These are phyloP conservation scores for Mycena albidolilacea DNA, from an alignment of 768 basidiomycete genomes.

Conservation along the genomic window DNA sequence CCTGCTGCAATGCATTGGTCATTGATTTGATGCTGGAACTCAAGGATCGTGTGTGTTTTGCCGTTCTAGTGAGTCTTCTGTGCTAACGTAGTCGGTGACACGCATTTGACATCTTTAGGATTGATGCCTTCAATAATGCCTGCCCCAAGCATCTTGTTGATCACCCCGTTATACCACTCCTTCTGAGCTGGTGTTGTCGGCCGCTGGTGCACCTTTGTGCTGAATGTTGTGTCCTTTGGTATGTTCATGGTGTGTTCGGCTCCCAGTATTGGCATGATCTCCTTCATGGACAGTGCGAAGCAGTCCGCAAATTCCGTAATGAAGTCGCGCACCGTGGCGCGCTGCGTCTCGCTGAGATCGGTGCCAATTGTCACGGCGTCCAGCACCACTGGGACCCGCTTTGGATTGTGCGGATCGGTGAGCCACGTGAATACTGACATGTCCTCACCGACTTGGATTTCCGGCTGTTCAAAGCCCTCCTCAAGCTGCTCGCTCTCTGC, in stretches of 20 bases:
- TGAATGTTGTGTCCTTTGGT: conserved; percentile 45
- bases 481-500: too few species aligned
- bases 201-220: conserved; percentile 48
- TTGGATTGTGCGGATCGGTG: conserved; percentile 8
- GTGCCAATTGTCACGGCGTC: neutral
- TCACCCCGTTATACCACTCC: conserved; percentile 46
- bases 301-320: conserved; percentile 53
- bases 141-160: conserved; percentile 54
- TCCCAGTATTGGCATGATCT: conserved; percentile 51
- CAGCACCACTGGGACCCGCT: neutral
- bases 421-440: conserved; percentile 2
- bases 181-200: conserved; percentile 50
- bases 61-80: conserved; percentile 51
- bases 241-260: conserved; percentile 53
- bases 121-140: conserved; percentile 50
- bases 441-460: neutral
- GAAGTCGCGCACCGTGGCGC: conserved; percentile 38
- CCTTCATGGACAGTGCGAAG: conserved; percentile 54
- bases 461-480: conserved; percentile 1
- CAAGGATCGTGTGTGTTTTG: conserved; percentile 48
- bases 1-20: conserved; percentile 45
- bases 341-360: neutral
- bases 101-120: conserved; percentile 51
- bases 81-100: conserved; percentile 51
- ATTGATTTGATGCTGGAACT: conserved; percentile 52